Conservation (phyloP, 2,329 filamentous ascomycete species). For the Amauroascus verrucosus region DNA sequence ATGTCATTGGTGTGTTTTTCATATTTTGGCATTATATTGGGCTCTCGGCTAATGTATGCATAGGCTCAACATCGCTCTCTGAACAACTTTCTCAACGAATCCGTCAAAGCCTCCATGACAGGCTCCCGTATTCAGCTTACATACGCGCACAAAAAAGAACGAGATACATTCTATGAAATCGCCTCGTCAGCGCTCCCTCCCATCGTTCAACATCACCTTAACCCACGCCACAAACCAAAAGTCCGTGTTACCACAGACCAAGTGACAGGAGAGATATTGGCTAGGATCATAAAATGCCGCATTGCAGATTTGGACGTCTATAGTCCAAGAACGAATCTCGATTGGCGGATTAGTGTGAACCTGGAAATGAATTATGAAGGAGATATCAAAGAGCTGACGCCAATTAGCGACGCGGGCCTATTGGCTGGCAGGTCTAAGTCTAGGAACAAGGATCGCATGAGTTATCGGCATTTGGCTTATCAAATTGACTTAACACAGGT, state of each 20-base stretch:
- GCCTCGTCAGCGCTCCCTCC: slow-evolving; percentile 53
- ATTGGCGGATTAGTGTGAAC: slow-evolving; percentile 90
- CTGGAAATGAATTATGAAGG: slow-evolving; percentile 84
- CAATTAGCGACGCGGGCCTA: slow-evolving; percentile 31
- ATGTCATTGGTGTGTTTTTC: slow-evolving; percentile 67
- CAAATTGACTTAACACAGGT: slow-evolving; percentile 93
- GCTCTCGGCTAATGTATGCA: slow-evolving; percentile 18
- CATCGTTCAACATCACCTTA: slow-evolving; percentile 52
- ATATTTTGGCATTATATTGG: neutral
- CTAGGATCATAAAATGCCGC: slow-evolving; percentile 85
- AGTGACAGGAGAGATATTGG: slow-evolving; percentile 57
- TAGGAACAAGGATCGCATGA: slow-evolving; percentile 79
- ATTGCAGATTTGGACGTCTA: slow-evolving; percentile 79
- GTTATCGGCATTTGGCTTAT: slow-evolving; percentile 78
- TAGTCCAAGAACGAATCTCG: slow-evolving; percentile 65
- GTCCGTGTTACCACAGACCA: slow-evolving; percentile 70
- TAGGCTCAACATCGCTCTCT: slow-evolving; percentile 69
- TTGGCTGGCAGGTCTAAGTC: slow-evolving; percentile 40
- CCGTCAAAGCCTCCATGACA: slow-evolving; percentile 42
- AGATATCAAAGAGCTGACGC: slow-evolving; percentile 45
- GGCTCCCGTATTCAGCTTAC: slow-evolving; percentile 42
- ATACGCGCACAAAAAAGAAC: slow-evolving; percentile 73
- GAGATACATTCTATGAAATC: slow-evolving; percentile 74
- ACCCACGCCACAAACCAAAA: slow-evolving; percentile 49
- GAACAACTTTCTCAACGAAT: slow-evolving; percentile 77